Base-by-base conservation (phyloP, 2,329 filamentous ascomycete genomes). In the Trichoderma asperellum region DNA sequence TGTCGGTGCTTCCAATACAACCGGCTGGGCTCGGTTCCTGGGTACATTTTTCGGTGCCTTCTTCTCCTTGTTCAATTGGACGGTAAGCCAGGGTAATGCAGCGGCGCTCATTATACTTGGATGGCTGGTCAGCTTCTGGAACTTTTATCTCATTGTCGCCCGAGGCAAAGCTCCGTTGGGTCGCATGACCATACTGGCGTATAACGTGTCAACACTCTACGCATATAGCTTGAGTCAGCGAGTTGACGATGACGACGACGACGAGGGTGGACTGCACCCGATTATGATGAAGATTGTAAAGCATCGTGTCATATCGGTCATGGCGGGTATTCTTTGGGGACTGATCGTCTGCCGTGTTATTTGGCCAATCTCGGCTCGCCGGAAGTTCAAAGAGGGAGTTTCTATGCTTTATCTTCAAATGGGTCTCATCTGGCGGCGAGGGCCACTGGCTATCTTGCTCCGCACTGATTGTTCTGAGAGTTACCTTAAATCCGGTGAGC, bases 391-490 rank as follows among this genome's bases (percentile, higher is more conserved):
- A 77, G 90, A 95, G 73, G 93, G 93, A 2, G 85, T 97, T 5
- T 92, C 92, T 37, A 83, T 96, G 34, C 84, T 97, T 14, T 97
- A 94, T 87, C 85, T 97, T 6, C 91, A 95, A 65, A 94, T 97
- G 91, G 92, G 92, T 10, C 84, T 97, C 37, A 93, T 97, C 73
- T 97, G 94, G 94, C 95, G 93, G 79, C 88, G 93, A 43, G 93
- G 96, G 8, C 94, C 94, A 0, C 83, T 97, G n/a, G 90, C 91
- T 4, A 89, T 90, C 11, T 85, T 96, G 70, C 82, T 89, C 0
- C 86, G 88, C 66, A 86, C 84, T 67, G 83, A 86, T 74, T 81
- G 80, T 70, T 82, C 83, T 4, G 82, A 84, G 27, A 87, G 87
- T 2, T 97, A 96, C 78, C 92, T 97, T 84, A 90, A 90, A 73